A percentile compares a stretch with the other conserved stretches of the same genome.
phyloP scores from a whole-genome alignment of 2,329 filamentous ascomycete species.

The Fusarium hainanense region DNA sequence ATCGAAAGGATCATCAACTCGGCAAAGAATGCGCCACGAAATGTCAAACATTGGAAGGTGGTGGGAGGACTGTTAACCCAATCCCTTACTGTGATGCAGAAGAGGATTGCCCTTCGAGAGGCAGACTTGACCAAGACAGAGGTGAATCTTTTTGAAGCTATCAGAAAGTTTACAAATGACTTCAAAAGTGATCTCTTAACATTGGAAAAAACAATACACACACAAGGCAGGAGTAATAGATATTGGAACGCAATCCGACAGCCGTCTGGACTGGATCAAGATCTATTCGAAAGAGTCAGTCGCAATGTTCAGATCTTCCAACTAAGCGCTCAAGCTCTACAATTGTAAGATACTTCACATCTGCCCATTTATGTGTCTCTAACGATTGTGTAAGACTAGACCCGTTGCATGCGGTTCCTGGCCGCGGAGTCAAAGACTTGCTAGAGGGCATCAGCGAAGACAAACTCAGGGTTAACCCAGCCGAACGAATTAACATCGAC shows the following conservation, averaged over 20 bases:
- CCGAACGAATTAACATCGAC: no score
- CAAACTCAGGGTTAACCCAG: no score
- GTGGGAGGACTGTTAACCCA: neutral
- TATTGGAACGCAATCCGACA: neutral
- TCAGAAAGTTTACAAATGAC: neutral
- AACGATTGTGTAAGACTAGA: no score
- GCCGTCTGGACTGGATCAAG: neutral
- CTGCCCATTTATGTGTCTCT: no score
- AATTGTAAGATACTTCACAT: neutral
- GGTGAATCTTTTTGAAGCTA: neutral
- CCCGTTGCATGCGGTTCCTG: no score
- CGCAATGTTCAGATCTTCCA: slow-evolving; percentile 23
- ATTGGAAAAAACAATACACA: neutral
- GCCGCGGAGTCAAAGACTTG: no score
- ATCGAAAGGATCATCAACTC: no score
- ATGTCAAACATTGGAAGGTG: slow-evolving; percentile 13
- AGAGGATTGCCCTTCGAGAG: no score
- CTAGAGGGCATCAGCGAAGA: no score
- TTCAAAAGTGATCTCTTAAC: neutral
- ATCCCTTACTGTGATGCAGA: slow-evolving; percentile 2
- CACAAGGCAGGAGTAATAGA: neutral
- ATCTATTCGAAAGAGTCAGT: slow-evolving; percentile 6
- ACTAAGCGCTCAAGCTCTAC: slow-evolving; percentile 1
- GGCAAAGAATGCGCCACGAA: neutral
- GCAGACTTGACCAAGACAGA: no score